Conservation (phyloP, 176 grass and related monocot genomes). For the Saccharum officinarum region DNA sequence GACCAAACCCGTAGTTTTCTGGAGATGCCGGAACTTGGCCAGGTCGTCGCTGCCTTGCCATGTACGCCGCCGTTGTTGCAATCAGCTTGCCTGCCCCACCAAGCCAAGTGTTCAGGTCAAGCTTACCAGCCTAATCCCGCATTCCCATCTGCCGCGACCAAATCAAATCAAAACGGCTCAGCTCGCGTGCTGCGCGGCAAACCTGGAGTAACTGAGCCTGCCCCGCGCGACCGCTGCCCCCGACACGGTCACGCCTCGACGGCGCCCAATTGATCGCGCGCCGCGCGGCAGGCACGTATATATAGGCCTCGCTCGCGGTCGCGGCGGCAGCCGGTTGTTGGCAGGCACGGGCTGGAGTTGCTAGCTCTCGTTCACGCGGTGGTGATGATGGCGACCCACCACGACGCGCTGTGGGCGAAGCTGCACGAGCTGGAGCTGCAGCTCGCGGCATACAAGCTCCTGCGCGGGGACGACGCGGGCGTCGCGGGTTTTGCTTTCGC, state of each 20-base stretch:
- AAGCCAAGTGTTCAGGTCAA: neutral
- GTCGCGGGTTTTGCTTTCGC: neutral
- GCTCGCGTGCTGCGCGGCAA: neutral
- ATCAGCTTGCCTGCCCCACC: neutral
- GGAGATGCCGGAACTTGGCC: constrained; percentile 15
- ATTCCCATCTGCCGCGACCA: constrained; percentile 6
- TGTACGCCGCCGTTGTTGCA: constrained; percentile 14
- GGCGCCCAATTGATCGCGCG: constrained; percentile 36
- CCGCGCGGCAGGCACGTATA: neutral
- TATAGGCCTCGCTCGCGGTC: neutral
- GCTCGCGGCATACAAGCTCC: constrained; percentile 55
- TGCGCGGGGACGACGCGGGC: neutral
- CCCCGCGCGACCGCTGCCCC: constrained; percentile 14
- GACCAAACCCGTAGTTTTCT: neutral
- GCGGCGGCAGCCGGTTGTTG: neutral
- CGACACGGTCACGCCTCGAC: constrained; percentile 22
- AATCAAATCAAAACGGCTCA: constrained; percentile 3
- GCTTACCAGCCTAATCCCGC: neutral
- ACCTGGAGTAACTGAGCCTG: neutral
- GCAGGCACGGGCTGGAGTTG: neutral
- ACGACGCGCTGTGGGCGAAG: constrained; percentile 56
- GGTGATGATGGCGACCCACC: constrained; percentile 36
- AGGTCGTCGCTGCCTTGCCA: constrained; percentile 3
- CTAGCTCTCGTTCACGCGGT: neutral
- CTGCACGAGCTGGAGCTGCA: constrained; percentile 53